Evolutionary conservation across 2,329 filamentous ascomycete species (phyloP), one percentile per base, ranked within the genome.

Genomic region (Ilyonectria sp.): DNA sequence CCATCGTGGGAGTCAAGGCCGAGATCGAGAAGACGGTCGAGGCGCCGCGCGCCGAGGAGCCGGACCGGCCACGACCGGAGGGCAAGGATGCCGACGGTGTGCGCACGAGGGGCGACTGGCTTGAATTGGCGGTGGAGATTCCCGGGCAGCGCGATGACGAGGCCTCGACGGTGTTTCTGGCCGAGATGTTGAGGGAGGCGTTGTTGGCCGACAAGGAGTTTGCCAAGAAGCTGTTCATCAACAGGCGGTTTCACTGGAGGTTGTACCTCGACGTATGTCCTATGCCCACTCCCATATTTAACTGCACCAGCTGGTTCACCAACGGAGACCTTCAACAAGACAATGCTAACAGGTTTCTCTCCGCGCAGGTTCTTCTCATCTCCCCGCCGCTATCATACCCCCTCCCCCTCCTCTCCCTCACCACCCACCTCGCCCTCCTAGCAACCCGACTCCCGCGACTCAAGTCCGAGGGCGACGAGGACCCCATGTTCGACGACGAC

Each of bases 401-500:
- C 0, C 90, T 98, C 8, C 95, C 95, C 1, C 89, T 99, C 11
- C 91, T 99, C 47, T 97, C 94, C 35, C 88, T 98, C 65, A 97
- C 96, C 21, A 95, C 94, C 54, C 95, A 99, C 79, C 91, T 99
- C 68, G 96, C 96, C 3, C 92, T 99, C 53, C 90, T 98, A 69
- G 91, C 93, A 33, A 95, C 96, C 7, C 91, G 93, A 70, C 86
- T 98, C 3, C 96, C 96, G 8, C 89, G 91, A 29, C 86, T 98
- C 58, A 94, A 94, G 79, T 98, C 95, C 1, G 93, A 97, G 80
- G 89, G 90, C 65, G 95, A 98, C 82, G 96, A 99, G 83, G 96
- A 99, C 75, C 96, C 96, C 13, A 91, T 98, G 78, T 99, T 99
- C 82, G 93, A 98, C 83, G 96, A 99, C 82, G 96, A 99, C 83